Conservation (phyloP, 73 alveolate genomes). For the Tetrahymena elliotti region DNA sequence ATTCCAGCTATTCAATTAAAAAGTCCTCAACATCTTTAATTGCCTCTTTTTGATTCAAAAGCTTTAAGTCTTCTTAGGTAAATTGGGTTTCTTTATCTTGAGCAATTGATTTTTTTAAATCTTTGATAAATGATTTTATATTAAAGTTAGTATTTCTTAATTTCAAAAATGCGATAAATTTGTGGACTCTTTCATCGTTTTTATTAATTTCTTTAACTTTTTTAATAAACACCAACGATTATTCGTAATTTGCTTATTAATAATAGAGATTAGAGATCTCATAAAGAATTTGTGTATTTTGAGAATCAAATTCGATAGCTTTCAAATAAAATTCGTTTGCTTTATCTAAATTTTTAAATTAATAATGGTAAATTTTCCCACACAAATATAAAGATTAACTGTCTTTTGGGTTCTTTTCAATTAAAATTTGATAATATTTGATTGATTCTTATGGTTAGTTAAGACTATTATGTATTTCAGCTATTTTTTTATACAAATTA, state of each 20-base stretch:
- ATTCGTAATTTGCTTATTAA: neutral
- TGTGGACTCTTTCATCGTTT: neutral
- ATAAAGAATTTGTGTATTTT: neutral
- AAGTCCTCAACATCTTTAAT: neutral
- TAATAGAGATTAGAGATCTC: neutral
- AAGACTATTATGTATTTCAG: neutral
- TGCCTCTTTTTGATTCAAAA: neutral
- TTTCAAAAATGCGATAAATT: neutral
- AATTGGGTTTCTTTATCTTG: neutral
- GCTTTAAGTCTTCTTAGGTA: neutral
- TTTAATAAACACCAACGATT: neutral
- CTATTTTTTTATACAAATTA: neutral
- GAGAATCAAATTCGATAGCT: neutral
- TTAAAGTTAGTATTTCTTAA: neutral
- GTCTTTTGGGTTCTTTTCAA: neutral
- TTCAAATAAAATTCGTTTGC: neutral
- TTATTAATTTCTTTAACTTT: neutral
- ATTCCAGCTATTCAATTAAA: neutral
- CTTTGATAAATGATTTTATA: neutral
- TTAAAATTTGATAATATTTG: neutral
- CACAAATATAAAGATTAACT: neutral
- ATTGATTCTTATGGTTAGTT: neutral
- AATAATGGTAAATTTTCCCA: neutral
- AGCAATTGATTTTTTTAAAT: neutral
- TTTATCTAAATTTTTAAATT: neutral